Conservation (phyloP, 805 yeast genomes). For the Cyberlindnera mississippiensis region DNA sequence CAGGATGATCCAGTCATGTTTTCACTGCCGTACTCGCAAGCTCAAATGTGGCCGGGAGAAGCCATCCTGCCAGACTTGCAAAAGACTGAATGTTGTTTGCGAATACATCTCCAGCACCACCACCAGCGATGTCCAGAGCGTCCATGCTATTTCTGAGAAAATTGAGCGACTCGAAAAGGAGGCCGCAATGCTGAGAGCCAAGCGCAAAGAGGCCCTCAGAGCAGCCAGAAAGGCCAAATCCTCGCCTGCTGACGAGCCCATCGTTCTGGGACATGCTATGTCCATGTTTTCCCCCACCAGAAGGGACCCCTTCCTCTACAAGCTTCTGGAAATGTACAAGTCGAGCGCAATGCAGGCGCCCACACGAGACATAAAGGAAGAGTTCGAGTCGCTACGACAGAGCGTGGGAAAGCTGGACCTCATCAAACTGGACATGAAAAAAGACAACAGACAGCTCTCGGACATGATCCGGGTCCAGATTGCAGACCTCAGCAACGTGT, state of each 20-base stretch:
- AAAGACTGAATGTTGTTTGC: conserved; percentile 5
- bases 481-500: conserved; percentile 6
- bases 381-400: conserved; percentile 5
- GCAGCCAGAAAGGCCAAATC: conserved; percentile 3
- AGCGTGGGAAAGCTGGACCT: conserved; percentile 3
- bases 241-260: conserved; percentile 7
- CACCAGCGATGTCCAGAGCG: conserved; percentile 7
- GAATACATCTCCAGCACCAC: conserved; percentile 8
- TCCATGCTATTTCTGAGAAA: conserved; percentile 12
- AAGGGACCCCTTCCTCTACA: conserved; percentile 7
- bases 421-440: conserved; percentile 4
- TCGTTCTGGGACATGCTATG: conserved; percentile 8
- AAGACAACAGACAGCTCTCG: neutral
- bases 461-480: conserved; percentile 8
- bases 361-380: conserved; percentile 5
- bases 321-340: conserved; percentile 6
- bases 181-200: conserved; percentile 7
- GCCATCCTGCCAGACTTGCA: conserved; percentile 11
- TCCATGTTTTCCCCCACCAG: conserved; percentile 8
- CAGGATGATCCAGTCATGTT: conserved; percentile 14
- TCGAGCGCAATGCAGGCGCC: neutral
- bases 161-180: conserved; percentile 14
- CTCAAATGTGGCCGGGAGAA: conserved; percentile 11
- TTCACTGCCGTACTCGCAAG: conserved; percentile 14
- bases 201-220: conserved; percentile 4